These are phyloP conservation scores for Argentina anserina DNA, from an alignment of 306 rosid species.

Conservation along the genomic window DNA sequence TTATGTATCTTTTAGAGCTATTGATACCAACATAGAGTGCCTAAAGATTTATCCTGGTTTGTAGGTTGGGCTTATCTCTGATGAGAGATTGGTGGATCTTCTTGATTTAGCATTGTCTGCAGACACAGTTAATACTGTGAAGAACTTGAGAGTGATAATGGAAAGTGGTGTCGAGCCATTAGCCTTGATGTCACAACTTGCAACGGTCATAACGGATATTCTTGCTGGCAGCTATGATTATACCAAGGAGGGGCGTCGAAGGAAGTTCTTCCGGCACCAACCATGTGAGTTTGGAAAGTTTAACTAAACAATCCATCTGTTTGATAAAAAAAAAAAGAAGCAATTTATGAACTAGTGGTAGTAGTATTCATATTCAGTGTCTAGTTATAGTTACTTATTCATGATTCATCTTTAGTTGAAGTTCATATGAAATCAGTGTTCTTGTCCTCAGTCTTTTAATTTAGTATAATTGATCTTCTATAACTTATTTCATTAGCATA, in stretches of 20 bases:
- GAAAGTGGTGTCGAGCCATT: constrained; percentile 96
- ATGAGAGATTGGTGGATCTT: constrained; percentile 92
- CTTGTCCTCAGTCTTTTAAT: not conserved
- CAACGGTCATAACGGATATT: constrained; percentile 92
- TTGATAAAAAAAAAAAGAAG: not conserved
- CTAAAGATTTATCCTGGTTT: constrained; percentile 25
- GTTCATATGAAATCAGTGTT: constrained; percentile 5
- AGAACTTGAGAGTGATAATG: constrained; percentile 86
- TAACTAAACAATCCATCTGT: not conserved
- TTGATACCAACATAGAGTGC: not conserved
- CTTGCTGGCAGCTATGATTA: constrained; percentile 91
- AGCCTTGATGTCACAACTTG: constrained; percentile 95
- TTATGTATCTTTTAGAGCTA: not conserved
- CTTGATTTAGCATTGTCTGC: constrained; percentile 97
- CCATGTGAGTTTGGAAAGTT: constrained; percentile 58
- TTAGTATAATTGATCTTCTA: not conserved
- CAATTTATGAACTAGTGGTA: not conserved
- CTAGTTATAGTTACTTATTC: not conserved
- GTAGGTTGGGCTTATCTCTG: constrained; percentile 98
- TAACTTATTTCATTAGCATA: not conserved
- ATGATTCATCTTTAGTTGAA: not conserved
- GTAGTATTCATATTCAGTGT: not conserved
- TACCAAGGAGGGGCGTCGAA: constrained; percentile 62
- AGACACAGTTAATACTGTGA: constrained; percentile 93
- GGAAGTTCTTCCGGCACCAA: constrained; percentile 84